Base-by-base conservation (phyloP, 2,329 filamentous ascomycete genomes). In the Leptodontidium sp. region DNA sequence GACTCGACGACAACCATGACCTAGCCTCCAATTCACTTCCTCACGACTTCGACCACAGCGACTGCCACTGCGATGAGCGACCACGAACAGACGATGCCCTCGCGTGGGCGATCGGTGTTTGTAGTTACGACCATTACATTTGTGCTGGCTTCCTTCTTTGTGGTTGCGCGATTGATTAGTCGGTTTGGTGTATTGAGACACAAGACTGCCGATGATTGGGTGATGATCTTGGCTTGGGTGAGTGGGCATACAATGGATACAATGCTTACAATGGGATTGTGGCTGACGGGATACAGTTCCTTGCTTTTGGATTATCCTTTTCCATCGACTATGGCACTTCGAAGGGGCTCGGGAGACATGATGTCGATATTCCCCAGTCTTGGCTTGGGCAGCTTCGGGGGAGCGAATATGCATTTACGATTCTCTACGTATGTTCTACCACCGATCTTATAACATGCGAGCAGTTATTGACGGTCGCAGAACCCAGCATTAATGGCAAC, bases 401-500 rank as follows among this genome's bases (percentile, higher is more conserved):
- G 61, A 84, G 82, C 73, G 86, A 90, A 85, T 90, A 90, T 80
- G 85, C 85, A 67, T 90, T 90, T 74, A 89, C 88, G 7, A 84
- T 91, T 47, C 78, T 90, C 70, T 90, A 90, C 74, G 86, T 88
- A 80, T 57, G 85, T 79, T 11, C 12, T 45, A 5, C 21, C 6
- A 29, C 26, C 29, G 1, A 32, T 32, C 29, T 32, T n/a, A n/a
- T n/a, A n/a, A n/a, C n/a, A n/a, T n/a, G n/a, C n/a, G n/a, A n/a
- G n/a, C n/a, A n/a, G n/a, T n/a, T 40, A 65, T 52, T 75, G 59
- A 75, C 65, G 32, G 2, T 17, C 45, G n/a, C 75, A 94, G 90
- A 97, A 97, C 77, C 94, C 94, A 14, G 91, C 93, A 3, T 84
- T 97, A 66, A 97, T 97, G 93, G 90, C 91, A 2, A 93, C 93